These are phyloP conservation scores for Backusella parvicylindrica DNA, from an alignment of 192 early-diverging fungal genomes.

Conservation along the genomic window DNA sequence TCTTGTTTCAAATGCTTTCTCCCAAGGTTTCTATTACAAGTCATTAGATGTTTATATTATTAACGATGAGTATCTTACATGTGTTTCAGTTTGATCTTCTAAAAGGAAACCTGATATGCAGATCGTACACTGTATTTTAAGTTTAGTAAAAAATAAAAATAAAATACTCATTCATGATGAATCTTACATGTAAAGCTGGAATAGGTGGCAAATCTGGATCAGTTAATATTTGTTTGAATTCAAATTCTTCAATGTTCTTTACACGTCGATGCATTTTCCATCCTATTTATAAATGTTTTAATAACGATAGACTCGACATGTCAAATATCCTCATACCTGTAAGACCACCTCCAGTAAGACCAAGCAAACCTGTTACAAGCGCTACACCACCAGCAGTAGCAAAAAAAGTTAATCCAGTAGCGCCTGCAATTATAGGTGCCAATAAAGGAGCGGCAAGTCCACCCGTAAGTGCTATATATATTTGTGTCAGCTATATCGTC, in stretches of 20 bases:
- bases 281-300: slow-evolving; percentile 10
- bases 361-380: slow-evolving; percentile 53
- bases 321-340: too few relatives aligned
- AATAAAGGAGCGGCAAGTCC: slow-evolving; percentile 52
- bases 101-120: slow-evolving; percentile 58
- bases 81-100: slow-evolving; percentile 32
- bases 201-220: slow-evolving; percentile 50
- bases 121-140: slow-evolving; percentile 40
- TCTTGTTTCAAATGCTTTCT: slow-evolving; percentile 29
- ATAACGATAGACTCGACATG: too few relatives aligned
- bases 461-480: slow-evolving; percentile 30
- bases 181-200: slow-evolving; percentile 48
- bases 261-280: slow-evolving; percentile 39
- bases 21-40: slow-evolving; percentile 50
- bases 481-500: too few relatives aligned
- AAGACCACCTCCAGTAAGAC: slow-evolving; percentile 52
- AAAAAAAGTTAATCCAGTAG: slow-evolving; percentile 51
- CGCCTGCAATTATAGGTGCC: slow-evolving; percentile 39
- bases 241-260: slow-evolving; percentile 42
- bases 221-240: slow-evolving; percentile 45
- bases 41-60: not conserved
- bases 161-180: not conserved
- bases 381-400: slow-evolving; percentile 52
- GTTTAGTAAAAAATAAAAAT: not conserved
- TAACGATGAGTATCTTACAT: not conserved